Conservation (phyloP, 306 rosid genomes). For the Biancaea sappan region DNA sequence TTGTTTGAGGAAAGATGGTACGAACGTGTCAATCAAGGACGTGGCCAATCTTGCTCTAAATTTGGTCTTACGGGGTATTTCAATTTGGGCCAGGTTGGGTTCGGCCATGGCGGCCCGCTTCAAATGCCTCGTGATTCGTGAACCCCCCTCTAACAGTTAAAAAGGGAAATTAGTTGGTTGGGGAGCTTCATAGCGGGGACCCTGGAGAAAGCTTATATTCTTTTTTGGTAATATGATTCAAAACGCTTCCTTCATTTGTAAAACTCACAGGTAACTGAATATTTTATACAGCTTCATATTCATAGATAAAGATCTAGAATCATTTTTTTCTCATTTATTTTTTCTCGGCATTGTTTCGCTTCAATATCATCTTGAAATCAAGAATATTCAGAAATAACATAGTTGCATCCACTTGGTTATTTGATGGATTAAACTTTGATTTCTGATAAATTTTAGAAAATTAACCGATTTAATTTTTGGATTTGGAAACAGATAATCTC, state of each 20-base stretch:
- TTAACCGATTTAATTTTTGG: background rate
- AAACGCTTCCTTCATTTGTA: background rate
- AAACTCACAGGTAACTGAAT: background rate
- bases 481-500: conserved; percentile 33
- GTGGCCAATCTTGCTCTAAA: no score
- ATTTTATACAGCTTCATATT: background rate
- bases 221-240: background rate
- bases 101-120: no score
- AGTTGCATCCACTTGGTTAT: background rate
- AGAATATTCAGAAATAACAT: background rate
- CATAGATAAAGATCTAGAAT: background rate
- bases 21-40: no score
- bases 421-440: background rate
- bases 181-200: background rate
- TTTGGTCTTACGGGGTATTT: no score
- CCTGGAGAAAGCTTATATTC: background rate
- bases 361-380: background rate
- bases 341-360: background rate
- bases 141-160: background rate
- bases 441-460: background rate
- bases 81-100: background rate
- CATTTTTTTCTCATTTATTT: background rate
- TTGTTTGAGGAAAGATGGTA: no score
- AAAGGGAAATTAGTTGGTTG: background rate
- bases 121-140: no score